Evolutionary conservation across 345 rosid genomes (phyloP).

Genomic region (Garcia nutans): DNA sequence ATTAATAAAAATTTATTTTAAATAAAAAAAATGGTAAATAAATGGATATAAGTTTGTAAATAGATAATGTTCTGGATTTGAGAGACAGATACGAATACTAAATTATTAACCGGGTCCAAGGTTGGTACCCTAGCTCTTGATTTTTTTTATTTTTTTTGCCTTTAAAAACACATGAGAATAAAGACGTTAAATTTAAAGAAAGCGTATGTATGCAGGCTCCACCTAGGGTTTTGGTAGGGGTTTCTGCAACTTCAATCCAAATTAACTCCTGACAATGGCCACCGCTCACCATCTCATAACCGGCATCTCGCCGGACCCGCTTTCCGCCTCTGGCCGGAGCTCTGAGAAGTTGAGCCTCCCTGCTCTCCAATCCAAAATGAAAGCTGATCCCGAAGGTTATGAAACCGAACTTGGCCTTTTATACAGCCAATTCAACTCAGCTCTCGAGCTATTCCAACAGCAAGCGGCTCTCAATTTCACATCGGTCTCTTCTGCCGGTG

Average conservation of each 20-base stretch:
- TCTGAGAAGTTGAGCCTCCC: slow-evolving; percentile 74
- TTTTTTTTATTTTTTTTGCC: too few species aligned
- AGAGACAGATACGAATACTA: too few species aligned
- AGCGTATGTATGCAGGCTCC: neutral
- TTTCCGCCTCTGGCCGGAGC: slow-evolving; percentile 73
- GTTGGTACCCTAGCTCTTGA: too few species aligned
- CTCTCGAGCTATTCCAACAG: slow-evolving; percentile 75
- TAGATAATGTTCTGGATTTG: too few species aligned
- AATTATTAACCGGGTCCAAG: too few species aligned
- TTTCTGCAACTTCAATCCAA: neutral
- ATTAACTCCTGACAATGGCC: slow-evolving; percentile 24
- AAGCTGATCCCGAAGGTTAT: slow-evolving; percentile 85
- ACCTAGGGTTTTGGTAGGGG: slow-evolving; percentile 11
- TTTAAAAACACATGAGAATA: too few species aligned
- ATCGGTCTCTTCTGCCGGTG: slow-evolving; percentile 48
- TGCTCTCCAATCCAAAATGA: slow-evolving; percentile 76
- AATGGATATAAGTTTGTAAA: too few species aligned
- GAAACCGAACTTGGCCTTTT: slow-evolving; percentile 62
- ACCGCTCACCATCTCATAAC: slow-evolving; percentile 3
- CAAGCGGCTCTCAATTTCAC: slow-evolving; percentile 75
- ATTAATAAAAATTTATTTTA: too few species aligned
- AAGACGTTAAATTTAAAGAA: too few species aligned
- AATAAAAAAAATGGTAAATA: too few species aligned
- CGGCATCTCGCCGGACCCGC: slow-evolving; percentile 43
- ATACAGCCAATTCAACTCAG: slow-evolving; percentile 72